These are phyloP conservation scores for Lyophyllum atratum DNA, from an alignment of 768 basidiomycete species.

Conservation along the genomic window DNA sequence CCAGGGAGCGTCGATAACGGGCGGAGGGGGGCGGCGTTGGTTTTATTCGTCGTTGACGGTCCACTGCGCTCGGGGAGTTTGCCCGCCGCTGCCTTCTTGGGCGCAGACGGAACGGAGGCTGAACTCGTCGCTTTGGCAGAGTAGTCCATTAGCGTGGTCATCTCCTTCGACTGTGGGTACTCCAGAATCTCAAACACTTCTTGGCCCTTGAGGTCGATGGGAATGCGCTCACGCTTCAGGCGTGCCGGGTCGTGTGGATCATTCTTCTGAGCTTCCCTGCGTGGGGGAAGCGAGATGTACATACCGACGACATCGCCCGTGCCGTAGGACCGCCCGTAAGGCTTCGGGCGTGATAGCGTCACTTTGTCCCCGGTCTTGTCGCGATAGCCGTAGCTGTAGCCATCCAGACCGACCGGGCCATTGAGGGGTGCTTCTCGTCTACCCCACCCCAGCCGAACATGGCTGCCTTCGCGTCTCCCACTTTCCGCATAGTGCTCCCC, in stretches of 20 bases:
- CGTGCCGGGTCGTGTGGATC: slow-evolving; percentile 82
- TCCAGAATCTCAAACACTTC: slow-evolving; percentile 95
- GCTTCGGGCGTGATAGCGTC: slow-evolving; percentile 74
- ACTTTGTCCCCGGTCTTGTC: slow-evolving; percentile 95
- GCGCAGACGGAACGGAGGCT: slow-evolving; percentile 55
- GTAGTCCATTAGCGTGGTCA: slow-evolving; percentile 85
- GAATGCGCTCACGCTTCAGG: slow-evolving; percentile 84
- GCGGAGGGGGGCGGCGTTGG: slow-evolving; percentile 49
- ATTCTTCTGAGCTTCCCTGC: slow-evolving; percentile 53
- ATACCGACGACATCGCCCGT: slow-evolving; percentile 92
- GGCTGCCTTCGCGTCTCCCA: slow-evolving; percentile 63
- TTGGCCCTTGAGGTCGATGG: slow-evolving; percentile 96
- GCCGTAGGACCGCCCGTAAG: slow-evolving; percentile 73
- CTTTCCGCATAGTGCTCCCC: slow-evolving; percentile 56
- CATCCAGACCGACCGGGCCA: slow-evolving; percentile 90
- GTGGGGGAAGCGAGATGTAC: slow-evolving; percentile 85
- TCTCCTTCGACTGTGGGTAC: slow-evolving; percentile 88
- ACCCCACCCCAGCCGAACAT: slow-evolving; percentile 91
- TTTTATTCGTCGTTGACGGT: slow-evolving; percentile 37
- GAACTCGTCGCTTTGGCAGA: slow-evolving; percentile 59
- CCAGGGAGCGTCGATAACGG: slow-evolving; percentile 68
- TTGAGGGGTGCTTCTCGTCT: slow-evolving; percentile 93
- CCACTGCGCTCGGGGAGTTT: slow-evolving; percentile 66
- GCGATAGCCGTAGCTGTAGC: slow-evolving; percentile 88
- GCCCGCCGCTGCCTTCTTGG: slow-evolving; percentile 68